These are phyloP conservation scores for Podospora anserina DNA, from an alignment of 495 filamentous ascomycete species.

Conservation along the genomic window DNA sequence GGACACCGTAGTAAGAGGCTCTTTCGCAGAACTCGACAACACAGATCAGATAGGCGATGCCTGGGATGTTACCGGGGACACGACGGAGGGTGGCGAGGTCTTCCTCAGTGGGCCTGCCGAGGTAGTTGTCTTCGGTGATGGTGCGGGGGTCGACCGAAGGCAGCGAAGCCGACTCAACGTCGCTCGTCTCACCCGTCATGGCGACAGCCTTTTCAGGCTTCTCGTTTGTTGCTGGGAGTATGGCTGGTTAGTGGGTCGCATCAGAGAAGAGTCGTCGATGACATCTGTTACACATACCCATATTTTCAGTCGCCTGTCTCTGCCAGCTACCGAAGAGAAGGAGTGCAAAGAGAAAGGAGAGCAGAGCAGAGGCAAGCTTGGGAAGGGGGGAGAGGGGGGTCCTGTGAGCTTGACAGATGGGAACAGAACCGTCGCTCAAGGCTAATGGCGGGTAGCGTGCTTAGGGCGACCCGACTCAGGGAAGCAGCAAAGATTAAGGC, in stretches of 20 bases:
- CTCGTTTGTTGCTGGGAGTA: background rate
- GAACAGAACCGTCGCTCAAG: background rate
- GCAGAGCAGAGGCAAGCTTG: background rate
- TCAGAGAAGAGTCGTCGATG: background rate
- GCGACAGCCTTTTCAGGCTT: background rate
- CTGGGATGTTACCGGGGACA: conserved; percentile 51
- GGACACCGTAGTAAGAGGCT: conserved; percentile 57
- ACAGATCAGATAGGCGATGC: conserved; percentile 56
- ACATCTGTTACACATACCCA: background rate
- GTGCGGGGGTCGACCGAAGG: background rate
- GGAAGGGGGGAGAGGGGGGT: background rate
- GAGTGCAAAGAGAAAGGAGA: background rate
- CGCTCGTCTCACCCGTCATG: background rate
- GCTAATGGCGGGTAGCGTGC: background rate
- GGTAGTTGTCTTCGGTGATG: conserved; percentile 41
- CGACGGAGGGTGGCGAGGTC: conserved; percentile 54
- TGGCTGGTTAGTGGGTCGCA: background rate
- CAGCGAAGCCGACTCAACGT: background rate
- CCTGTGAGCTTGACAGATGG: background rate
- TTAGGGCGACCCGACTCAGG: background rate
- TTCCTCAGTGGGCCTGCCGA: conserved; percentile 55
- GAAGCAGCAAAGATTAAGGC: no score
- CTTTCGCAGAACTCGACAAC: conserved; percentile 60
- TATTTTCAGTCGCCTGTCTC: background rate
- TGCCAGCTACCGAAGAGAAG: background rate